Conservation (phyloP, 768 basidiomycete species). For the Lactarius pseudohatsudake region DNA sequence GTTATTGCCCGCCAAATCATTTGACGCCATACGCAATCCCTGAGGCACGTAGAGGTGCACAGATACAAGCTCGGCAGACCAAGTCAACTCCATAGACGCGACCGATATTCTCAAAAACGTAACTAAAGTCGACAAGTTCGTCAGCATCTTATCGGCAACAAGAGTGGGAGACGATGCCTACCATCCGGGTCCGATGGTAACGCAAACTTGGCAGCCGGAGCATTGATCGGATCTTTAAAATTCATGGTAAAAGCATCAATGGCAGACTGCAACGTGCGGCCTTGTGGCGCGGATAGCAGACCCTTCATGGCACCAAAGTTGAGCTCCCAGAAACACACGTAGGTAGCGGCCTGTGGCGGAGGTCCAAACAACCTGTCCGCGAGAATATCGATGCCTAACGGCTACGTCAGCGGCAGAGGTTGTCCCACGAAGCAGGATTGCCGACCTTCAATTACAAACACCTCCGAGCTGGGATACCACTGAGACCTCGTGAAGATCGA, state of each 20-base stretch:
- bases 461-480: conserved; percentile 34
- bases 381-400: conserved; percentile 68
- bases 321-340: conserved; percentile 93
- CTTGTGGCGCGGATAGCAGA: conserved; percentile 54
- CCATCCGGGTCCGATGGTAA: conserved; percentile 75
- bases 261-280: conserved; percentile 50
- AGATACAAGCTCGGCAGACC: conserved; percentile 54
- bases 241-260: conserved; percentile 62
- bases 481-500: conserved; percentile 34
- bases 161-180: conserved; percentile 37
- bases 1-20: conserved; percentile 69
- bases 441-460: conserved; percentile 52
- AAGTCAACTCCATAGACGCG: conserved; percentile 52
- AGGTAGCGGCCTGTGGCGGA: conserved; percentile 77
- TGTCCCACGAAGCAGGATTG: not conserved
- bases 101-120: conserved; percentile 78
- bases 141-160: not conserved
- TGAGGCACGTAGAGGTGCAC: conserved; percentile 52
- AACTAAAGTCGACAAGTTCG: conserved; percentile 46
- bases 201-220: conserved; percentile 69
- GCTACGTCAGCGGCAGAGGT: conserved; percentile 2
- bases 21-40: conserved; percentile 67
- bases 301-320: conserved; percentile 63
- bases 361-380: conserved; percentile 90
- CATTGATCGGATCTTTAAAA: conserved; percentile 74